A percentile compares a stretch with the other conserved stretches of the same genome.
Evolutionary conservation across 202 grass and related monocot species (phyloP).

Genomic region (Thinopyrum obtusiflorum): DNA sequence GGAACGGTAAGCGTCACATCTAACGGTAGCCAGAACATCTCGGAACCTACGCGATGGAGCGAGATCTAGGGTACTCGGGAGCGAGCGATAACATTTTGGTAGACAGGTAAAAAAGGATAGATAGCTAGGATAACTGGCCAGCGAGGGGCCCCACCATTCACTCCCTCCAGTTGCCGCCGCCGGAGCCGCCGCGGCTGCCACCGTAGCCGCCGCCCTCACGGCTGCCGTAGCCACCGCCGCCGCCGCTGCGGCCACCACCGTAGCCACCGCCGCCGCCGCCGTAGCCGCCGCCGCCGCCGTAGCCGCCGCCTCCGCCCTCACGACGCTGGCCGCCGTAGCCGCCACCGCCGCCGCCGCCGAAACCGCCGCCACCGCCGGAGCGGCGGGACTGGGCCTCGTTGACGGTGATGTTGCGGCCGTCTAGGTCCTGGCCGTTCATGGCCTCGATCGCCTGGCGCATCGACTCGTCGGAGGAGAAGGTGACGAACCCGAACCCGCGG

Average conservation of each 20-base stretch:
- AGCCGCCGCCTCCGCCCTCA: conserved; percentile 5
- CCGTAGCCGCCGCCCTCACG: not conserved
- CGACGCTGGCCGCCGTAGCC: not conserved
- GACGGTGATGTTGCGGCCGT: conserved; percentile 94
- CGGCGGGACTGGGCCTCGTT: conserved; percentile 90
- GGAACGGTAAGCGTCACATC: conserved; percentile 21
- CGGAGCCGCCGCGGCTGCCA: not conserved
- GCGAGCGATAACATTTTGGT: not conserved
- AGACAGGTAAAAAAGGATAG: not conserved
- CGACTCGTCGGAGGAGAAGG: conserved; percentile 60
- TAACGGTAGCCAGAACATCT: conserved; percentile 21
- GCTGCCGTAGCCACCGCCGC: not conserved
- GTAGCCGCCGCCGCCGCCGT: conserved; percentile 22
- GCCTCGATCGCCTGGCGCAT: conserved; percentile 83
- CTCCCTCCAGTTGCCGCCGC: conserved; percentile 62
- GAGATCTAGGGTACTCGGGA: conserved; percentile 10
- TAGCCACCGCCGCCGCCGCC: not conserved
- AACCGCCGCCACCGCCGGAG: conserved; percentile 19
- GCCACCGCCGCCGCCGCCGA: not conserved
- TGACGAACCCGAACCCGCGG: conserved; percentile 93
- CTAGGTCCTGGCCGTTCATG: conserved; percentile 84
- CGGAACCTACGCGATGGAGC: not conserved
- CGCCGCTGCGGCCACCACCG: not conserved
- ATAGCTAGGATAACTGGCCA: conserved; percentile 42
- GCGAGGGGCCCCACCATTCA: conserved; percentile 37